Base-by-base conservation (phyloP, 2,329 filamentous ascomycete species). In the Phyllosticta capitalensis region DNA sequence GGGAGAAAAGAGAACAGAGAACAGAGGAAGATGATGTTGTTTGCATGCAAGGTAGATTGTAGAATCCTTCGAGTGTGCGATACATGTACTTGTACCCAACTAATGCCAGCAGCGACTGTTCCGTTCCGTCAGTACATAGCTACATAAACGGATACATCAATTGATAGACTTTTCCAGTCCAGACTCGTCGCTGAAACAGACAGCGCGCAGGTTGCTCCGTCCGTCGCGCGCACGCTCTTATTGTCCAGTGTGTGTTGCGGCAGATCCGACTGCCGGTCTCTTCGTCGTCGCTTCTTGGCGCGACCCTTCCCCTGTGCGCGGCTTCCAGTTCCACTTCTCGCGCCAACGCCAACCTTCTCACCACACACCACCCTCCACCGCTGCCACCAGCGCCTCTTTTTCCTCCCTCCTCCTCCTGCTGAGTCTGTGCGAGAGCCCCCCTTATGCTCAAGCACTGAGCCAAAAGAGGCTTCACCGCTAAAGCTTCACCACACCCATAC, bases 301-400 rank as follows among this genome's bases (percentile, higher is more conserved):
- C 52, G 56, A 54, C 56, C 56, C 56, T 59, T 59, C 56, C 56
- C 56, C 56, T 59, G 56, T 59, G 56, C 38, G 38, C 56, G 53
- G 56, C 56, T 54, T 52, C 38, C 49, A 33, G 56, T 22, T 22
- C 56, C 52, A 59, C 56, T 54, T 52, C 38, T 54, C 51, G 56
- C 38, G 38, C 56, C 52, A 59, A 48, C 38, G 56, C 56, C 56
- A 59, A 59, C 56, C 54, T 59, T 59, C 56, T 59, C 50, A 26
- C 48, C 56, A 54, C 52, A 14, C 38, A 26, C n/a, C 38, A 26
- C 24, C 17, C 55, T 50, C 56, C 30, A 22, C 49, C 49, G 20
- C 49, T 24, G 20, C 48, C 58, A 26, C 12, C 56, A 19, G 28
- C 48, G 24, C 26, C 48, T 45, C 26, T 54, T 52, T 21, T 24